Evolutionary conservation across 2,329 filamentous ascomycete species (phyloP).

Genomic region (Fulvia fulva): DNA sequence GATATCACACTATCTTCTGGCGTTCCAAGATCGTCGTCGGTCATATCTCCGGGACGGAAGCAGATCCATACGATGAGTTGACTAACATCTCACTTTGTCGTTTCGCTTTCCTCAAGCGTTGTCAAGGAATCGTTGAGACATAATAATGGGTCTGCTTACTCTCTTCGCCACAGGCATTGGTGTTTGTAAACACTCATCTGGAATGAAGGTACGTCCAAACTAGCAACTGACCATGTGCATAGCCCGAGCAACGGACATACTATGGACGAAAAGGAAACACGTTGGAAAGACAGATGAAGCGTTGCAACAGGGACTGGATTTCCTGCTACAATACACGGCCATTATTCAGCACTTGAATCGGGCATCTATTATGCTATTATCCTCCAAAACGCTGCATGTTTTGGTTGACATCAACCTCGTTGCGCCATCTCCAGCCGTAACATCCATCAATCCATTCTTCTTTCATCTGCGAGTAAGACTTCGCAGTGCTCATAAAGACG

Average conservation of each 20-base stretch:
- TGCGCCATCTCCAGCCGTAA: not conserved
- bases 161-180: not conserved
- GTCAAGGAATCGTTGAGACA: not conserved
- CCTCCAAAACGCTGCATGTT: not conserved
- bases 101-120: not conserved
- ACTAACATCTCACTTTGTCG: not conserved
- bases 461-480: not conserved
- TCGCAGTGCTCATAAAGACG: not conserved
- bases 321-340: slow-evolving; percentile 1
- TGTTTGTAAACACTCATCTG: too few relatives aligned
- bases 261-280: too few relatives aligned
- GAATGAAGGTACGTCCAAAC: too few relatives aligned
- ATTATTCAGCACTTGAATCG: slow-evolving; percentile 11
- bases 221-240: too few relatives aligned
- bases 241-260: too few relatives aligned
- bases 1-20: not conserved
- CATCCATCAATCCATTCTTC: not conserved
- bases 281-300: not conserved
- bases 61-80: not conserved
- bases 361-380: slow-evolving; percentile 4
- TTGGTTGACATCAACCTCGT: not conserved
- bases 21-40: not conserved
- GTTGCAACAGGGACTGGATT: not conserved
- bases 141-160: not conserved
- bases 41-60: not conserved